Base-by-base conservation (phyloP, 305 asterid species). In the Ilex paraguariensis region DNA sequence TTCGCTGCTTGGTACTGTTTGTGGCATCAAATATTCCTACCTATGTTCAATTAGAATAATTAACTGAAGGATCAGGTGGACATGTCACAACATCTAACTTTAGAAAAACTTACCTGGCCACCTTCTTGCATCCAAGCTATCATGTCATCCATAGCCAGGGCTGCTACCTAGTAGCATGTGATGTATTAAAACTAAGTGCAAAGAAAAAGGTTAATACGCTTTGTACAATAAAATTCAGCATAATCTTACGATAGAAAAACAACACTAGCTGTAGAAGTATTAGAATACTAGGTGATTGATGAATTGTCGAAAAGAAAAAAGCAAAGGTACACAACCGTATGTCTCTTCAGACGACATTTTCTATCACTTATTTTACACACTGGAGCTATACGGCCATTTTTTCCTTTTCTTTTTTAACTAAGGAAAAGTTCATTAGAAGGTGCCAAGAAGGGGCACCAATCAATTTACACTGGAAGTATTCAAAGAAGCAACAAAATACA, bases 81-180 rank as follows among this genome's bases (percentile, higher is more conserved):
- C 31, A 60, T 17, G 31, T 50, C 52, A 61, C 44, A 49, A 51
- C 71, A 48, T 50, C 39, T 59, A 59, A 74, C 69, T 21, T 45
- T 21, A 21, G 67, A 60, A 67, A 36, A 65, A 74, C 86, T 73
- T 73, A 82, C 99, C 87, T 93, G 99, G 65, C 99, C 99, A 71
- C 99, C 99, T 84, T 93, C 99, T 75, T 93, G 97, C 97, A 93
- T 90, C 99, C 99, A 93, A 63, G 96, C 87, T 71, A 84, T 90
- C 99, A 93, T 90, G 73, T 93, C 99, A 78, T 93, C 99, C 97
- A 93, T 84, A 59, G 99, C 99, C 65, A 93, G 87, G 75, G 99
- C 99, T 64, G 99, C 99, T 81, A 93, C 99, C 99, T 93, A 81
- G 86, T 77, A 78, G 96, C 81, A 85, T 66, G 88, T 73, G 84